Base-by-base conservation (phyloP, 768 basidiomycete species). In the Trametes elegans region DNA sequence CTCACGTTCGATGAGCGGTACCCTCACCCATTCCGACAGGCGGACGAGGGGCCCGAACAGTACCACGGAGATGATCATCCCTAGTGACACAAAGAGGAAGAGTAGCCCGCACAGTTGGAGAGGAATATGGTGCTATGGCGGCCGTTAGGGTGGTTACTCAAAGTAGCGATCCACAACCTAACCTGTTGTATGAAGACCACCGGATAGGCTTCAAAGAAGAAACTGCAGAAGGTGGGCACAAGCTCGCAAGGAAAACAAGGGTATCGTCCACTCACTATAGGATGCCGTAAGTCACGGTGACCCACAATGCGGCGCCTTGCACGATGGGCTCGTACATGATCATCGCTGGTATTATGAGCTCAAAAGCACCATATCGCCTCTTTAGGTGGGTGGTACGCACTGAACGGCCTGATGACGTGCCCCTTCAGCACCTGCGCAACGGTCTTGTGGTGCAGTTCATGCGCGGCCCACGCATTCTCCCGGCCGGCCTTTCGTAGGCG, bases 201-300 rank as follows among this genome's bases (percentile, higher is more conserved):
- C 1, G 62, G 61, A 34, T 62, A 64, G 8, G 53, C 57, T 29
- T 66, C 64, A 38, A 66, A 64, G 40, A 59, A 62, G 49, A 64
- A 64, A 53, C 64, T 66, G 29, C 5, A 32, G 2, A 6, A 7
- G 35, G 31, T 23, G 14, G 21, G 29, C 9, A 35, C 11, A 36
- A 7, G 45, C 6, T 3, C 5, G 27, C 13, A 10, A 9, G 0
- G 23, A 23, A 10, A 7, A 23, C 14, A 28, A 11, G n/a, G 18
- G 18, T 2, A 11, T 16, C 13, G 26, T 42, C 10, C 5, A 45
- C 63, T 16, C 35, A 64, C 61, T 66, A 64, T 16, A 64, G 43
- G 18, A 66, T 66, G n/a, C 65, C 61, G 35, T 66, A 66, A 16
- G 59, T 51, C 2, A 66, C 46, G 6, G 61, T 57, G 2, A 62